These are phyloP conservation scores for Ophiocordyceps robertsii DNA, from an alignment of 2,329 filamentous ascomycete species.

Conservation along the genomic window DNA sequence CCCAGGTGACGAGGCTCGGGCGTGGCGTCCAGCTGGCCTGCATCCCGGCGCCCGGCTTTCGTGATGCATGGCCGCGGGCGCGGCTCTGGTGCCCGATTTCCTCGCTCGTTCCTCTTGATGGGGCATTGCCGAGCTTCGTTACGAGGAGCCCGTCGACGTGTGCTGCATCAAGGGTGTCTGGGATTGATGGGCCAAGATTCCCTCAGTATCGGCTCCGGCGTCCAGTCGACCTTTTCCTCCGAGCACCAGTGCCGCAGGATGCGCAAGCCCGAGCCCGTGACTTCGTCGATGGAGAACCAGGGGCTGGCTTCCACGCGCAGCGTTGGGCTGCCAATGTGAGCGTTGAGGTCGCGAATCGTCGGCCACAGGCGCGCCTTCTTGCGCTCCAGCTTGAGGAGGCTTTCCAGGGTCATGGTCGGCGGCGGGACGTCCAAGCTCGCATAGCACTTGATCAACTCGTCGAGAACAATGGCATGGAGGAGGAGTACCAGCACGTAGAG, in stretches of 20 bases:
- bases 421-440: conserved; percentile 8
- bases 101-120: too few relatives aligned
- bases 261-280: conserved; percentile 22
- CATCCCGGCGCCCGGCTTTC: too few relatives aligned
- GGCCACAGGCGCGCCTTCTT: conserved; percentile 14
- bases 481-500: conserved; percentile 28
- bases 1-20: too few relatives aligned
- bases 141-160: neutral
- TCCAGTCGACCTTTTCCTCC: conserved; percentile 32
- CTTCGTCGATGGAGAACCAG: conserved; percentile 32
- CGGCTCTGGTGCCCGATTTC: too few relatives aligned
- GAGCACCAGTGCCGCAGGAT: conserved; percentile 30
- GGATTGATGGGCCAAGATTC: conserved; percentile 9
- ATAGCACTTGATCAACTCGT: conserved; percentile 29
- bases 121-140: too few relatives aligned
- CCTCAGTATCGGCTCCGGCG: conserved; percentile 19
- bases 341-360: conserved; percentile 16
- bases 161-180: neutral
- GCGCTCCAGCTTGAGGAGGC: conserved; percentile 13
- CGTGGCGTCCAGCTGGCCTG: too few relatives aligned
- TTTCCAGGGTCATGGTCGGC: conserved; percentile 6
- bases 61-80: too few relatives aligned
- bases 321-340: conserved; percentile 13
- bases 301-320: conserved; percentile 20
- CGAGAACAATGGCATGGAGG: conserved; percentile 29